phyloP scores from a whole-genome alignment of 2,329 filamentous ascomycete species.

The Aspergillus transmontanensis region DNA sequence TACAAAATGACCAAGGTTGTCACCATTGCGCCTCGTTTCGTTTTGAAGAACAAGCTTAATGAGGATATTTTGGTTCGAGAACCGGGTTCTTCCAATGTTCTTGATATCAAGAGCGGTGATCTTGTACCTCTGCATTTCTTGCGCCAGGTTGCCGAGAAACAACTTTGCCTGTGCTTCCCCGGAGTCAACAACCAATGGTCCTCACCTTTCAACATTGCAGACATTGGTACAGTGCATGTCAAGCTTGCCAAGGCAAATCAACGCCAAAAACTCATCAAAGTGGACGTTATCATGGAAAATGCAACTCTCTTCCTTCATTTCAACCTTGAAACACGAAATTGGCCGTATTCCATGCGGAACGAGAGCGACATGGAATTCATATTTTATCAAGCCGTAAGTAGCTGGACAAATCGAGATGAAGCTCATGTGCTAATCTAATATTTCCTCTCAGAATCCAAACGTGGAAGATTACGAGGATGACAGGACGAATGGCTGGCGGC shows the following conservation, averaged over 20 bases:
- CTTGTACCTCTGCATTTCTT: slow-evolving; percentile 88
- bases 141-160: slow-evolving; percentile 79
- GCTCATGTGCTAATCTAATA: background rate
- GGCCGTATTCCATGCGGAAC: slow-evolving; percentile 98
- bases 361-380: slow-evolving; percentile 96
- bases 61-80: slow-evolving; percentile 91
- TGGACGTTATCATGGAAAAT: slow-evolving; percentile 89
- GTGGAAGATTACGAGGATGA: slow-evolving; percentile 87
- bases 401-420: background rate
- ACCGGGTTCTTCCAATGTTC: slow-evolving; percentile 83
- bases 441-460: slow-evolving; percentile 66
- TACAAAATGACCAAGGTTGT: slow-evolving; percentile 98
- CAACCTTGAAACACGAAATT: slow-evolving; percentile 87
- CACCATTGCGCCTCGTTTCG: slow-evolving; percentile 87
- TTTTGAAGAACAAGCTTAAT: slow-evolving; percentile 87
- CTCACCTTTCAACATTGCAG: slow-evolving; percentile 95
- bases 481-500: slow-evolving; percentile 79
- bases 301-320: slow-evolving; percentile 93
- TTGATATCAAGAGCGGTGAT: slow-evolving; percentile 75
- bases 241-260: slow-evolving; percentile 91
- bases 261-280: slow-evolving; percentile 80
- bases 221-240: slow-evolving; percentile 87
- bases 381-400: slow-evolving; percentile 78
- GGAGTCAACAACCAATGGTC: slow-evolving; percentile 98
- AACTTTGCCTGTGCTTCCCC: slow-evolving; percentile 88